These are phyloP conservation scores for Phytophthora constricta DNA, from an alignment of 352 stramenopile species.

Conservation along the genomic window DNA sequence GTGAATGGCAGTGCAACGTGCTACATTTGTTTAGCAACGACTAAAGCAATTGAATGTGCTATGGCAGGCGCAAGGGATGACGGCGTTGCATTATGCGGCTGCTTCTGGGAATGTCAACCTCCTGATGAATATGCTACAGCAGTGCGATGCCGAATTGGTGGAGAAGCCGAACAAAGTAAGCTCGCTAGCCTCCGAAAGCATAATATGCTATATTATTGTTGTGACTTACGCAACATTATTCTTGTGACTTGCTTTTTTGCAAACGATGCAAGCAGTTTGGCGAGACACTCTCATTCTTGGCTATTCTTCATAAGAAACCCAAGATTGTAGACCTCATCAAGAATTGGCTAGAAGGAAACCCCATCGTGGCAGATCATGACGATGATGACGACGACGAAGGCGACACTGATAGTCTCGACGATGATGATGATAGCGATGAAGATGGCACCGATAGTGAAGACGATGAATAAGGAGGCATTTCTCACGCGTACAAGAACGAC, in stretches of 20 bases:
- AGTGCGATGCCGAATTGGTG: too few relatives aligned
- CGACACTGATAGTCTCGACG: slow-evolving; percentile 8
- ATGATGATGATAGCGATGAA: slow-evolving; percentile 24
- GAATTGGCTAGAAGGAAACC: slow-evolving; percentile 50
- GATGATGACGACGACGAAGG: slow-evolving; percentile 17
- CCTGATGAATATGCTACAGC: slow-evolving; percentile 69
- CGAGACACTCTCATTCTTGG: slow-evolving; percentile 60
- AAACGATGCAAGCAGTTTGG: slow-evolving; percentile 58
- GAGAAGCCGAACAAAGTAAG: too few relatives aligned
- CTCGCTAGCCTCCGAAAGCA: too few relatives aligned
- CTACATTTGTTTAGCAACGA: too few relatives aligned
- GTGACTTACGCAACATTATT: too few relatives aligned
- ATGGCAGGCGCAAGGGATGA: slow-evolving; percentile 75
- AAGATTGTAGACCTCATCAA: slow-evolving; percentile 45
- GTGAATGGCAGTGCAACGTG: too few relatives aligned
- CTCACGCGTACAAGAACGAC: too few relatives aligned
- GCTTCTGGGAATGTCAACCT: slow-evolving; percentile 64
- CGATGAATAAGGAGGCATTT: too few relatives aligned
- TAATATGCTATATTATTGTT: too few relatives aligned
- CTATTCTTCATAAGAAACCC: slow-evolving; percentile 45
- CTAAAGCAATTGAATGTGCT: too few relatives aligned
- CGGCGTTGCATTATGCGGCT: slow-evolving; percentile 71
- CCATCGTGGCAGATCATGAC: slow-evolving; percentile 32
- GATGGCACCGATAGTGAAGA: slow-evolving; percentile 31
- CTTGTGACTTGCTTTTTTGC: too few relatives aligned